Percentiles rank a stretch among this genome's conserved stretches.
Conservation (phyloP, 495 filamentous ascomycete genomes). For the Penicillium diatomitis region DNA sequence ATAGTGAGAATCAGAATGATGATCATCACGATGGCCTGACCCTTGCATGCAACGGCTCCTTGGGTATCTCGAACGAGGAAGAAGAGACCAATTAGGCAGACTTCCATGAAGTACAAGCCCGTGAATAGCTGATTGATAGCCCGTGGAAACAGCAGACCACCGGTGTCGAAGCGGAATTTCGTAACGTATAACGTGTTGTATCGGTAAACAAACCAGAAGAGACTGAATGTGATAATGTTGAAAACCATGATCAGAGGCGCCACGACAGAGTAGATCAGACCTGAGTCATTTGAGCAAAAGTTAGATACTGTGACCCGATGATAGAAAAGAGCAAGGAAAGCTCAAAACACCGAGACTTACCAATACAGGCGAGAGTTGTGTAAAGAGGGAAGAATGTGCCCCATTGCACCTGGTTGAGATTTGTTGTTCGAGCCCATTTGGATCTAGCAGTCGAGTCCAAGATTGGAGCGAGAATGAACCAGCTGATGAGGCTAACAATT, state of each 20-base stretch:
- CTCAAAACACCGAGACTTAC: constrained; percentile 25
- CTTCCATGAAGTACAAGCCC: constrained; percentile 89
- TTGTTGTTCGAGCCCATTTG: constrained; percentile 80
- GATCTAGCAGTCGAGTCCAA: constrained; percentile 80
- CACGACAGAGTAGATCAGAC: constrained; percentile 83
- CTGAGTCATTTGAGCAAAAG: constrained; percentile 14
- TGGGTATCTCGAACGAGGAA: constrained; percentile 65
- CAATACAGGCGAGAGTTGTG: constrained; percentile 91
- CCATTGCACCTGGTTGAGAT: constrained; percentile 73
- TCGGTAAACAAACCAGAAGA: constrained; percentile 94
- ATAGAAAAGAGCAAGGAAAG: neutral
- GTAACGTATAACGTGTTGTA: constrained; percentile 96
- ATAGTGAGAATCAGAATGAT: constrained; percentile 58
- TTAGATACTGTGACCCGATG: neutral
- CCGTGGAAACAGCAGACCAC: constrained; percentile 82
- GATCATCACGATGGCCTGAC: constrained; percentile 88
- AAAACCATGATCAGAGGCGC: constrained; percentile 88
- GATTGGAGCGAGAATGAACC: constrained; percentile 70
- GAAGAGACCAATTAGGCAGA: constrained; percentile 85
- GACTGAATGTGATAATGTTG: constrained; percentile 84
- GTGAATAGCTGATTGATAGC: constrained; percentile 96
- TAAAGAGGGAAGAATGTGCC: constrained; percentile 93
- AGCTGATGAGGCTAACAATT: constrained; percentile 62
- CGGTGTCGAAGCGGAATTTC: constrained; percentile 84
- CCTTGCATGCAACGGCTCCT: constrained; percentile 52